These are phyloP conservation scores for Eimeria maxima DNA, from an alignment of 169 alveolate genomes.

Conservation along the genomic window DNA sequence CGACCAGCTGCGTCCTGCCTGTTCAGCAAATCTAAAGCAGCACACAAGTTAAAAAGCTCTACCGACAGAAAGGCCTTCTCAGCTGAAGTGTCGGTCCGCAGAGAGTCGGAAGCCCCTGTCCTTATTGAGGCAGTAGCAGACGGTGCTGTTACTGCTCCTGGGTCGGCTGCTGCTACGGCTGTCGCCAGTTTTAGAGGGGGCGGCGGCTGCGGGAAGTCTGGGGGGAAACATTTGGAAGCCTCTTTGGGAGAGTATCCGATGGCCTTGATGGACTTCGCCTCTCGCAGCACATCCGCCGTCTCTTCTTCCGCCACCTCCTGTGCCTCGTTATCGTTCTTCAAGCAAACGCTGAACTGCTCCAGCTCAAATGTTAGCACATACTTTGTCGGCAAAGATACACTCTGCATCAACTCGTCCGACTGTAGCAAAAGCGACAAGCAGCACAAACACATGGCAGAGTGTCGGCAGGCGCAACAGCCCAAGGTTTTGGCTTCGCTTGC, in stretches of 20 bases:
- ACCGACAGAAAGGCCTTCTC: conserved; percentile 84
- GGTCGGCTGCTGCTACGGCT: conserved; percentile 11
- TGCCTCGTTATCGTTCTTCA: conserved; percentile 84
- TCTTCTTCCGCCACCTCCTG: conserved; percentile 19
- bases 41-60: conserved; percentile 85
- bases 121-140: background rate
- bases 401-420: conserved; percentile 85
- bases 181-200: conserved; percentile 24
- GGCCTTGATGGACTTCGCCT: conserved; percentile 37
- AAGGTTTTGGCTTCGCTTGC: background rate
- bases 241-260: conserved; percentile 66
- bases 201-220: conserved; percentile 56
- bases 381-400: conserved; percentile 87
- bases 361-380: conserved; percentile 86
- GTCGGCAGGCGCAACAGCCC: background rate
- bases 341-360: conserved; percentile 84
- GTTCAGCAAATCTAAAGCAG: conserved; percentile 85
- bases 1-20: conserved; percentile 87
- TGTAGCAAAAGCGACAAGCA: background rate
- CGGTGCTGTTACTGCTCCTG: conserved; percentile 12
- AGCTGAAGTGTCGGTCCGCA: conserved; percentile 40
- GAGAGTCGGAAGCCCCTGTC: background rate
- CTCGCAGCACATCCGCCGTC: conserved; percentile 22
- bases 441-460: background rate
- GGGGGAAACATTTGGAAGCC: conserved; percentile 38